Evolutionary conservation across 768 basidiomycete genomes (phyloP), one percentile per base, ranked within the genome.

Genomic region (Crassisporium funariophilum): DNA sequence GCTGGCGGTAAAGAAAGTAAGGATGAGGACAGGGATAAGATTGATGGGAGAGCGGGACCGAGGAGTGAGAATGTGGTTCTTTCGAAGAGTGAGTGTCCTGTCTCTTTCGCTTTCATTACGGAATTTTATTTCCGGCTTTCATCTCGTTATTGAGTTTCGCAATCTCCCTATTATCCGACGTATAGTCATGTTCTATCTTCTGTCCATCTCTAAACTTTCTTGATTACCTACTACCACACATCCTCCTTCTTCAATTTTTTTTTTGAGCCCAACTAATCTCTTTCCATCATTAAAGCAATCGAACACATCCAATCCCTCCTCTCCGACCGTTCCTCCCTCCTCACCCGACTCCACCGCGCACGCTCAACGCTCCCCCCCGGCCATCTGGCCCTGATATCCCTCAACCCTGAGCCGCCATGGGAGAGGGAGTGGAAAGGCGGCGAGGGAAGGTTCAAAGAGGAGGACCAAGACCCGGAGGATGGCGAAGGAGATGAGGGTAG

Each of bases 51-150:
- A 20, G 88, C 90, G 0, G 94, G 93, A 1, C 91, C 94, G 5
- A 76, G 88, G 58, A 95, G 92, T 63, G 93, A 95, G 70, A 91
- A 91, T 48, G 81, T 95, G 35, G 92, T 95, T 3, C 66, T 95
- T 29, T 79, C 81, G 29, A 93, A 95, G 68, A 91, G 93, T 95
- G 60, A 58, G 90, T 76, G 13, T 52, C 27, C 24, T 42, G 19
- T 46, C 24, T 25, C 38, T 15, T 24, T 12, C 34, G 36, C 39
- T 44, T 25, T 39, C 47, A 35, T 38, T 43, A n/a, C n/a, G n/a
- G n/a, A n/a, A n/a, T 23, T 23, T 33, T 45, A 23, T 45, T 40
- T 19, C 39, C 15, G 20, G 38, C 40, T 46, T 31, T 47, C 51
- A 31, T 40, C 35, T 23, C 52, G 11, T 47, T 44, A 21, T 20